Percentiles rank a stretch among this genome's conserved stretches.
Conservation (phyloP, 441 rosid species). For the Populus hybrid region DNA sequence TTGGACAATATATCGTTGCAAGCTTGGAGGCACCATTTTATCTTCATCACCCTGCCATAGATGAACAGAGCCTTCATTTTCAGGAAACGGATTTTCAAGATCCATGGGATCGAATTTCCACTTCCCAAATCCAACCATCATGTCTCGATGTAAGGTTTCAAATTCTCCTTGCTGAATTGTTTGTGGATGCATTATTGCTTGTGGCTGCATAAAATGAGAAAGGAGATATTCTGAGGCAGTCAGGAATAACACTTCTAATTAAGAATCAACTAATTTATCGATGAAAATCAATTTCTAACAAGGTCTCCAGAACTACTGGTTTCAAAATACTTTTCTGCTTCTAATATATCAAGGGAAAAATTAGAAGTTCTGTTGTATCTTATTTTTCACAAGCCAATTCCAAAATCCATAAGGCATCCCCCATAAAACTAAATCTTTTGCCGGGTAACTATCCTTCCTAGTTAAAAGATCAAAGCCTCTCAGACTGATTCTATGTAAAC, state of each 20-base stretch:
- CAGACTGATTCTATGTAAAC: background rate
- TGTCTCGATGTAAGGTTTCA: conserved; percentile 32
- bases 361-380: background rate
- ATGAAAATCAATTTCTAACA: background rate
- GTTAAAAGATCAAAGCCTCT: background rate
- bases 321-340: background rate
- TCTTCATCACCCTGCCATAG: conserved; percentile 42
- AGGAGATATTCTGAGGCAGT: background rate
- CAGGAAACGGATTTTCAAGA: conserved; percentile 30
- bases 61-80: conserved; percentile 27
- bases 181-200: background rate
- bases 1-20: conserved; percentile 28
- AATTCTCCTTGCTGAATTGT: conserved; percentile 25
- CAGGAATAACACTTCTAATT: background rate
- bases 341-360: background rate
- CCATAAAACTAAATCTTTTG: background rate
- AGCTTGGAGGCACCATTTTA: conserved; percentile 32
- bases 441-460: background rate
- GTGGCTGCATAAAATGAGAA: conserved; percentile 24
- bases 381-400: background rate
- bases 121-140: conserved; percentile 35
- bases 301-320: background rate
- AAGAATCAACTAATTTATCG: background rate
- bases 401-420: background rate
- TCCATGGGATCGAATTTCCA: conserved; percentile 47